Conservation (phyloP, 2,329 filamentous ascomycete genomes). For the Didymella keratinophila region DNA sequence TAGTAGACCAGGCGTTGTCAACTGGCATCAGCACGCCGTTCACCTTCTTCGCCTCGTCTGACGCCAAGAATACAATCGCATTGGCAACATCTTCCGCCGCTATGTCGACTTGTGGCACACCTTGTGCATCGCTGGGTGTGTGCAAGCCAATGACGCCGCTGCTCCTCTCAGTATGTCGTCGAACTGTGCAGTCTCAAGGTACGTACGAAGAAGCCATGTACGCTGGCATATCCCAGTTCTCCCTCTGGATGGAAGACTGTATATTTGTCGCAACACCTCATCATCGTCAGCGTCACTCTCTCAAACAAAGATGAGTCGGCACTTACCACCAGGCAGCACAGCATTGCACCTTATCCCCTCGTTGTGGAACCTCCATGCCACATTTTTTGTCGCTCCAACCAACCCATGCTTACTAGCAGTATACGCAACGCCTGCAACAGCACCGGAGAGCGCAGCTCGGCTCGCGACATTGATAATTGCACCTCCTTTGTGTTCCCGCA, state of each 20-base stretch:
- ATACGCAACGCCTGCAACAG: slow-evolving; percentile 55
- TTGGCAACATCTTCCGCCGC: slow-evolving; percentile 34
- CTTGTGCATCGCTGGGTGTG: slow-evolving; percentile 23
- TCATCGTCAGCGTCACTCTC: neutral
- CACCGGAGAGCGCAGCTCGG: slow-evolving; percentile 47
- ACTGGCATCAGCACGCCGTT: slow-evolving; percentile 39
- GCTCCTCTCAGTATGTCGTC: neutral
- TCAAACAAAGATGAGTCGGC: neutral
- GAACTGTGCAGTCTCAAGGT: neutral
- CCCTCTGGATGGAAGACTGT: slow-evolving; percentile 32
- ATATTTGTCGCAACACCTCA: slow-evolving; percentile 24
- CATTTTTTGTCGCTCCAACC: slow-evolving; percentile 58
- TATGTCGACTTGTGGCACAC: slow-evolving; percentile 31
- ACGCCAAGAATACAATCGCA: slow-evolving; percentile 37
- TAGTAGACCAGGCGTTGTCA: slow-evolving; percentile 36
- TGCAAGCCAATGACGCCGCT: slow-evolving; percentile 1
- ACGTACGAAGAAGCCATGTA: slow-evolving; percentile 34
- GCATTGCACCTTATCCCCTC: slow-evolving; percentile 58
- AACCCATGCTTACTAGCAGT: slow-evolving; percentile 57
- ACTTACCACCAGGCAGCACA: slow-evolving; percentile 52
- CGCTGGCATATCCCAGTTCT: slow-evolving; percentile 31
- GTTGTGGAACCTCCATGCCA: slow-evolving; percentile 56
- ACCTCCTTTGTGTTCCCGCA: slow-evolving; percentile 52
- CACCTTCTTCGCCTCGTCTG: slow-evolving; percentile 38
- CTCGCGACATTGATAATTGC: slow-evolving; percentile 54